These are phyloP conservation scores for Ustilago loliicola DNA, from an alignment of 1,284 basidiomycete genomes.

Conservation along the genomic window DNA sequence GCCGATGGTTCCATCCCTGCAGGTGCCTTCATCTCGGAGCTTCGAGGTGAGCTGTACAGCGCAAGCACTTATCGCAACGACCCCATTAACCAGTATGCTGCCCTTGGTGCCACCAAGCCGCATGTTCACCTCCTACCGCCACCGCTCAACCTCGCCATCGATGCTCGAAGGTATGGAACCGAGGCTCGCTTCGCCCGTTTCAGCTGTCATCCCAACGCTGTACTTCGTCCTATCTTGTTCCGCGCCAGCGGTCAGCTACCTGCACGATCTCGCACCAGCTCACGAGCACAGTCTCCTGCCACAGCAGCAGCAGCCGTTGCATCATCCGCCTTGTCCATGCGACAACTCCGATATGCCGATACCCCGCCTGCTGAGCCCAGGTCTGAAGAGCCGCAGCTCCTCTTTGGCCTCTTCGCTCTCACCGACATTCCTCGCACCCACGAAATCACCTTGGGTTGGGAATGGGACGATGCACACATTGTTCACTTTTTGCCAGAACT, in stretches of 20 bases:
- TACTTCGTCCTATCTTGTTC: slow-evolving; percentile 83
- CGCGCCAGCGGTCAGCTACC: slow-evolving; percentile 43
- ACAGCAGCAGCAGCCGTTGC: slow-evolving; percentile 8
- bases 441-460: slow-evolving; percentile 92
- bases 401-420: slow-evolving; percentile 86
- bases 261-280: slow-evolving; percentile 39
- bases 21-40: slow-evolving; percentile 70
- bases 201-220: slow-evolving; percentile 90
- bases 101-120: slow-evolving; percentile 74
- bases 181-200: slow-evolving; percentile 82
- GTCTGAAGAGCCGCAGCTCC: slow-evolving; percentile 74
- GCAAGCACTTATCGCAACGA: slow-evolving; percentile 71
- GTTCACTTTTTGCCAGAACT: slow-evolving; percentile 84
- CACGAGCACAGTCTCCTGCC: slow-evolving; percentile 35
- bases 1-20: slow-evolving; percentile 69
- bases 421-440: slow-evolving; percentile 82
- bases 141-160: slow-evolving; percentile 84
- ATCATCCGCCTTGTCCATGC: slow-evolving; percentile 12
- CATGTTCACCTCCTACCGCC: slow-evolving; percentile 85
- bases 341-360: slow-evolving; percentile 49
- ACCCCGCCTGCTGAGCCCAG: slow-evolving; percentile 32
- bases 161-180: slow-evolving; percentile 83
- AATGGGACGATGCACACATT: slow-evolving; percentile 93
- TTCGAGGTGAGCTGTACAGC: slow-evolving; percentile 69
- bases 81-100: slow-evolving; percentile 74